Evolutionary conservation across 2,329 filamentous ascomycete genomes (phyloP), one percentile per base, ranked within the genome.

Genomic region (Clonostachys rhizophaga): DNA sequence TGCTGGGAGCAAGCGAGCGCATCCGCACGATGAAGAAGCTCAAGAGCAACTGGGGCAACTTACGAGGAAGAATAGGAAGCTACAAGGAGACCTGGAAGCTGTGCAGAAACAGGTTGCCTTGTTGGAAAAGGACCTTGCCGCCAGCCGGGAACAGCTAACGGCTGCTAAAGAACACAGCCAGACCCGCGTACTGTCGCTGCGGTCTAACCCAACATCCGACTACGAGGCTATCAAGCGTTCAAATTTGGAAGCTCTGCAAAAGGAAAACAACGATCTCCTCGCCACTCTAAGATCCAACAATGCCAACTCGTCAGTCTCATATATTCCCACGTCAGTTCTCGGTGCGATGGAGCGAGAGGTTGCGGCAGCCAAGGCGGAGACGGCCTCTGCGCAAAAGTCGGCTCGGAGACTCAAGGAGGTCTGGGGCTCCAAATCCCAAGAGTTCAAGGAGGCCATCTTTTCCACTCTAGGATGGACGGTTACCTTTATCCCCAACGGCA

Each of bases 401-500:
- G 87, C 88, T 52, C 78, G 83, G 18, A 87, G 94, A 3, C 82
- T 97, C 12, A 95, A 95, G 57, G 88, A 96, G 60, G 94, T 97
- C 48, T 99, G 90, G 87, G 82, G 82, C 0, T 81, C 87, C 55
- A 99, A 97, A 65, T 91, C 88, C 2, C 83, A 87, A 57, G 94
- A 99, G 69, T 97, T 99, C 71, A 89, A 95, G 44, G 91, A 97
- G 68, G 90, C 91, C 34, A 91, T 99, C 49, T 91, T 91, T 52
- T 90, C 85, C 17, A 86, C 96, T 1, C 78, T 99, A 0, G 94
- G 94, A 1, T 99, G 91, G 87, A 92, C 92, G 46, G 83, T 97
- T 12, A 91, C 94, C 34, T 97, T 99, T 64, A 86, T 96, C 63
- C 91, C 91, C n/a, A 96, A 96, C 64, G 94, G 94, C 40, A 92